Evolutionary conservation across 805 yeast genomes (phyloP).

Genomic region (Ogataea ganodermae): DNA sequence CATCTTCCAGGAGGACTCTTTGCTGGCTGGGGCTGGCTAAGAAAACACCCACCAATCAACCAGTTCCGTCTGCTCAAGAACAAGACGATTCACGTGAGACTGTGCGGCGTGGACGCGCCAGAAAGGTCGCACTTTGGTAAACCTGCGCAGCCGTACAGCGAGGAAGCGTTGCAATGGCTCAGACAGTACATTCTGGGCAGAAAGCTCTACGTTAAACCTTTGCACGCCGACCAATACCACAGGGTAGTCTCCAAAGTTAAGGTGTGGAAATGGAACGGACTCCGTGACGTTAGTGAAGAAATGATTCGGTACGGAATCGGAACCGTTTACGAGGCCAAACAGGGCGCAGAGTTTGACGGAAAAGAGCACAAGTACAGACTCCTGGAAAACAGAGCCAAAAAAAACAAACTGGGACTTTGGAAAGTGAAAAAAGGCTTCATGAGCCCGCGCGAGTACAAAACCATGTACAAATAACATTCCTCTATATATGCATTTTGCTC

Average conservation of each 20-base stretch:
- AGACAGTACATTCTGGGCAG: conserved; percentile 63
- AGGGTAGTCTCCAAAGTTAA: conserved; percentile 80
- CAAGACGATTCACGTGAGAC: conserved; percentile 75
- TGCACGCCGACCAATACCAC: conserved; percentile 83
- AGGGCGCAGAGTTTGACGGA: conserved; percentile 85
- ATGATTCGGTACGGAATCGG: conserved; percentile 86
- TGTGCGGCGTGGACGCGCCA: conserved; percentile 97
- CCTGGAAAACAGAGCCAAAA: conserved; percentile 63
- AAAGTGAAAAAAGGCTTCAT: conserved; percentile 40
- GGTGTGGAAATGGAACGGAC: conserved; percentile 63
- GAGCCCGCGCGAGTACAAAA: conserved; percentile 84
- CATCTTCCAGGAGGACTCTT: conserved; percentile 91
- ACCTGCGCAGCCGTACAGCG: conserved; percentile 85
- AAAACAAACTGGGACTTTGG: conserved; percentile 67
- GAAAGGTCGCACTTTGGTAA: conserved; percentile 94
- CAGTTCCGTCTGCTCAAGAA: conserved; percentile 48
- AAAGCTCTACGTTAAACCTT: conserved; percentile 72
- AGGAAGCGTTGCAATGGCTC: conserved; percentile 83
- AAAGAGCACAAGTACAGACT: conserved; percentile 58
- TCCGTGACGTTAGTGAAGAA: conserved; percentile 79
- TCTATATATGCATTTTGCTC: neutral
- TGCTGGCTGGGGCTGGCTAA: conserved; percentile 93
- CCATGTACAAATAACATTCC: conserved; percentile 33
- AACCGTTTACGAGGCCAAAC: conserved; percentile 81
- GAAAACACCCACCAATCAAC: conserved; percentile 61